Evolutionary conservation across 1,284 basidiomycete genomes (phyloP).

Genomic region (Malassezia obtusa): DNA sequence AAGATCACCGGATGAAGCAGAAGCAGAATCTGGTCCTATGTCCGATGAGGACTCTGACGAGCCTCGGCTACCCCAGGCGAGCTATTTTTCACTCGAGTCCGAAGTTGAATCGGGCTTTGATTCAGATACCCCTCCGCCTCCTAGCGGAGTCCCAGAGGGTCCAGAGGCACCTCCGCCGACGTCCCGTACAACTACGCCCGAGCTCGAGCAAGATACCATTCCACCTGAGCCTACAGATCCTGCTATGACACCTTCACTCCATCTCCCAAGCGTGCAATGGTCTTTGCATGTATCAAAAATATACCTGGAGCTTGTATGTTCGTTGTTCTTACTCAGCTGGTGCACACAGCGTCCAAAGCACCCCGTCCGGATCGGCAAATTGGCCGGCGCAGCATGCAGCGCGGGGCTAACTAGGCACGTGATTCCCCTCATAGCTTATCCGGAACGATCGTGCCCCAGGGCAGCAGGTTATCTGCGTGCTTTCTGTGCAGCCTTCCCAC

Average conservation of each 20-base stretch:
- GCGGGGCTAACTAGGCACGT: background rate
- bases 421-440: background rate
- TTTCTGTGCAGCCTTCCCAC: background rate
- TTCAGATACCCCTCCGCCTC: background rate
- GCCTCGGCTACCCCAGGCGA: background rate
- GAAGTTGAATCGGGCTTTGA: background rate
- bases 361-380: background rate
- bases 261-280: background rate
- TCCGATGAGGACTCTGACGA: background rate
- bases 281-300: constrained; percentile 1
- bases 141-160: background rate
- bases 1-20: background rate
- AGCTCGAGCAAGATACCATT: background rate
- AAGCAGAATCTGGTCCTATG: no score
- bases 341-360: background rate
- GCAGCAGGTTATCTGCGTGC: no score
- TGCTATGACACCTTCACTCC: no score
- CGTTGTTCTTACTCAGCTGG: background rate
- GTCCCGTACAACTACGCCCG: background rate
- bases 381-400: no score
- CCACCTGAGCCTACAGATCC: background rate
- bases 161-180: background rate
- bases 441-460: no score
- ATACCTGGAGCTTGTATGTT: constrained; percentile 8
- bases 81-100: constrained; percentile 5